Evolutionary conservation across 2,329 filamentous ascomycete species (phyloP).

Genomic region (Byssochlamys sp.): DNA sequence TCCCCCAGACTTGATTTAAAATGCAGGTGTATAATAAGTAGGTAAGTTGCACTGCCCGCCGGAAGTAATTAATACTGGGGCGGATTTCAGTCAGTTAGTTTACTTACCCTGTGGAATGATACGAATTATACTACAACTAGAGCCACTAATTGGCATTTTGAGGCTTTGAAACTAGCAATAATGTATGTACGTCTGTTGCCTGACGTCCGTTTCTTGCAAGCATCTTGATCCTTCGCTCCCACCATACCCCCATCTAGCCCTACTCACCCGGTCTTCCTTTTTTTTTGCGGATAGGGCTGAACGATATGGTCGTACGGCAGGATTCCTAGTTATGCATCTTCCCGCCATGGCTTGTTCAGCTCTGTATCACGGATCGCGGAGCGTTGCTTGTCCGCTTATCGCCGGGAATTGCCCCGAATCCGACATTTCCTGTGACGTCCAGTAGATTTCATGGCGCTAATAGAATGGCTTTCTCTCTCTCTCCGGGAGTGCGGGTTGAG

Average conservation of each 20-base stretch:
- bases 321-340: neutral
- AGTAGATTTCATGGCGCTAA: neutral
- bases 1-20: neutral
- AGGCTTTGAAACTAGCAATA: neutral
- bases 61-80: no score
- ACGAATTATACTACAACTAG: neutral
- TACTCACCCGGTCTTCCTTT: neutral
- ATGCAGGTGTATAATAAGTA: no score
- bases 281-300: neutral
- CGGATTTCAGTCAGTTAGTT: neutral
- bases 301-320: neutral
- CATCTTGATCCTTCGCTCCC: no score
- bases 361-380: neutral
- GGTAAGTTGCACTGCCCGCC: no score
- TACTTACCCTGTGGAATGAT: neutral
- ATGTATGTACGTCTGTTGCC: neutral
- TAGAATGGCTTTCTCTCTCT: neutral
- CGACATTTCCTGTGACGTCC: neutral
- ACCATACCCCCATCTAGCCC: neutral
- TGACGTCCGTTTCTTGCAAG: no score
- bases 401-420: neutral
- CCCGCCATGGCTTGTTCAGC: no score
- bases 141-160: neutral
- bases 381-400: neutral
- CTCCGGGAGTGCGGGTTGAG: no score